phyloP scores from a whole-genome alignment of 768 basidiomycete genomes.

The Boletus patriciae region DNA sequence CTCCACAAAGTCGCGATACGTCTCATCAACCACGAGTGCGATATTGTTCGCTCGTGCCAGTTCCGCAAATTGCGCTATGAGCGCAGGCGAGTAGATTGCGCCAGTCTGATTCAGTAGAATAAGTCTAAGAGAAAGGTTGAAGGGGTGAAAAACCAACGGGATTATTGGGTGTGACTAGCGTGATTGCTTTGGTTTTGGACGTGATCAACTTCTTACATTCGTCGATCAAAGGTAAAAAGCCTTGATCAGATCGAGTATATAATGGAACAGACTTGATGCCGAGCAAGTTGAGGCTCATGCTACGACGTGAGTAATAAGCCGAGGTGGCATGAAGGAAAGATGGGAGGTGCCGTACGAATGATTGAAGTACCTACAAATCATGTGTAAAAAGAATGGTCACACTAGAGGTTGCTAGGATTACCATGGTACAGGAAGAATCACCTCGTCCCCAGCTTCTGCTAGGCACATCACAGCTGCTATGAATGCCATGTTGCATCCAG shows the following conservation, averaged over 20 bases:
- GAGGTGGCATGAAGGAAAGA: background rate
- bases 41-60: constrained; percentile 56
- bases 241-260: constrained; percentile 46
- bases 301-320: constrained; percentile 23
- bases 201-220: constrained; percentile 55
- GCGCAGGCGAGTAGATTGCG: constrained; percentile 56
- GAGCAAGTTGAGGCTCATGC: constrained; percentile 68
- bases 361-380: constrained; percentile 58
- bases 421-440: constrained; percentile 75
- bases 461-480: constrained; percentile 59
- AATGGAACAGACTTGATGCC: constrained; percentile 59
- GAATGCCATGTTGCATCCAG: constrained; percentile 76
- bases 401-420: constrained; percentile 24
- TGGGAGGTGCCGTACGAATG: constrained; percentile 43
- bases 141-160: constrained; percentile 43
- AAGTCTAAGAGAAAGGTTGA: background rate
- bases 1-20: constrained; percentile 80
- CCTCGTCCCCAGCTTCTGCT: constrained; percentile 68
- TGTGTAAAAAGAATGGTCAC: background rate
- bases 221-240: constrained; percentile 60
- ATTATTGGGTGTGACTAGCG: constrained; percentile 77
- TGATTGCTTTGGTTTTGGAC: constrained; percentile 61
- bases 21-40: constrained; percentile 82
- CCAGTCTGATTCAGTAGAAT: constrained; percentile 51
- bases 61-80: constrained; percentile 57